These are phyloP conservation scores for Harringtonia lauricola DNA, from an alignment of 2,329 filamentous ascomycete species.

Conservation along the genomic window DNA sequence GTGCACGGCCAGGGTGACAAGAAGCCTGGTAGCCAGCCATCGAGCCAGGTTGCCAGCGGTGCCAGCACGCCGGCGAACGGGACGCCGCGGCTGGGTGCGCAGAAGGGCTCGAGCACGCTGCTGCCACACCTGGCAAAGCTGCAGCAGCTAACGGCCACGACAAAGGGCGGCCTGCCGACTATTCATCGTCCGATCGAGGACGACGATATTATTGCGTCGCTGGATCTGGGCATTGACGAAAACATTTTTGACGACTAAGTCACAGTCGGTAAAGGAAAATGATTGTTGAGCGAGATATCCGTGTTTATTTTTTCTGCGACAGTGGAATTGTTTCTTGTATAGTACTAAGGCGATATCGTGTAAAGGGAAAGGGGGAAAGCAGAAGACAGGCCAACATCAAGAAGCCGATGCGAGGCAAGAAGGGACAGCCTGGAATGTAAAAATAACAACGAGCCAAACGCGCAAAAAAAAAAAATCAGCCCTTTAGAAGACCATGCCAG, in stretches of 20 bases:
- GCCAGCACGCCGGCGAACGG: slow-evolving; percentile 37
- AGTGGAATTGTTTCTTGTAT: no score
- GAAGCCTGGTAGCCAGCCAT: slow-evolving; percentile 36
- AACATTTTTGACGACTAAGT: slow-evolving; percentile 43
- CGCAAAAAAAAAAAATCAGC: no score
- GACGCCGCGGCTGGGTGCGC: slow-evolving; percentile 35
- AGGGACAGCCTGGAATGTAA: no score
- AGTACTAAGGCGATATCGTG: no score
- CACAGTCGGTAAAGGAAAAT: not conserved
- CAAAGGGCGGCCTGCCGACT: slow-evolving; percentile 51
- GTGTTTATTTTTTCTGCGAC: no score
- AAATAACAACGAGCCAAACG: no score
- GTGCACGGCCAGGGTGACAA: slow-evolving; percentile 37
- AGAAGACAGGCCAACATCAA: no score
- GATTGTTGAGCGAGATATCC: no score
- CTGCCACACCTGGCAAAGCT: slow-evolving; percentile 43
- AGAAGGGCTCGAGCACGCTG: slow-evolving; percentile 25
- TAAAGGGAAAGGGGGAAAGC: no score
- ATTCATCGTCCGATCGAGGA: slow-evolving; percentile 76
- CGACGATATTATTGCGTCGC: slow-evolving; percentile 79
- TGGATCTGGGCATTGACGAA: slow-evolving; percentile 88
- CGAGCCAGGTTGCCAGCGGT: slow-evolving; percentile 24
- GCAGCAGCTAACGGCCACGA: slow-evolving; percentile 36
- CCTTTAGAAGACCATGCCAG: no score
- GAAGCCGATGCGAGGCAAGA: no score